These are phyloP conservation scores for Austroboletus eburneus DNA, from an alignment of 768 basidiomycete species.

Conservation along the genomic window DNA sequence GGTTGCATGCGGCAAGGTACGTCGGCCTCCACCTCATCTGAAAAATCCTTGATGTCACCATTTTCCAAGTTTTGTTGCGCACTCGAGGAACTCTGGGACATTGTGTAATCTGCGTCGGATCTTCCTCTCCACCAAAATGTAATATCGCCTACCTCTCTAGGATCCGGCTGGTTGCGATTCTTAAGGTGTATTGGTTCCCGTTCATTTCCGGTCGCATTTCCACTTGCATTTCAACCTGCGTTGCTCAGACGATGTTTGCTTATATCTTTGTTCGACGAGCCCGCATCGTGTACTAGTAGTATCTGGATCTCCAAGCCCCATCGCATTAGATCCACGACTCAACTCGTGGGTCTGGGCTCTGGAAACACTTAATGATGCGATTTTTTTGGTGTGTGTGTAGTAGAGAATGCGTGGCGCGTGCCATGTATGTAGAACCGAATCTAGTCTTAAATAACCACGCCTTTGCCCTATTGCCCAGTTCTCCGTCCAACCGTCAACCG, in stretches of 20 bases:
- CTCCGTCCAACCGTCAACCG: too few relatives aligned
- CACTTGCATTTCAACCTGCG: conserved; percentile 37
- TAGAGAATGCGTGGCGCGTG: too few relatives aligned
- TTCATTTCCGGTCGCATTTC: too few relatives aligned
- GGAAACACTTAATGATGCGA: conserved; percentile 35
- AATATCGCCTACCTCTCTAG: too few relatives aligned
- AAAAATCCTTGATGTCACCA: conserved; percentile 2
- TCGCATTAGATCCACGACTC: conserved; percentile 33
- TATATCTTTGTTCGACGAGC: conserved; percentile 17
- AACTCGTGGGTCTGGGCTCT: conserved; percentile 32
- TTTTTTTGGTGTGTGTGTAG: too few relatives aligned
- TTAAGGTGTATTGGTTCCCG: too few relatives aligned
- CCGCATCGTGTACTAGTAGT: conserved; percentile 28
- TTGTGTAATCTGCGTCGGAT: conserved; percentile 71
- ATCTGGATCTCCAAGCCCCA: conserved; percentile 24
- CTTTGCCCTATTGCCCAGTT: too few relatives aligned
- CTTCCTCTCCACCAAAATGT: too few relatives aligned
- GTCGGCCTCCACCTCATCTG: conserved; percentile 20
- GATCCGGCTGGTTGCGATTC: too few relatives aligned
- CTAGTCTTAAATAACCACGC: too few relatives aligned
- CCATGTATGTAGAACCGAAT: too few relatives aligned
- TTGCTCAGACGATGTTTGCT: conserved; percentile 13
- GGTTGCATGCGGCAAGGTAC: conserved; percentile 95
- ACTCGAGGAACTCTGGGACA: conserved; percentile 93
- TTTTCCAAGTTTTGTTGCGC: conserved; percentile 75